Evolutionary conservation across 441 rosid species (phyloP).

Genomic region (Euphorbia schlechtendalii): DNA sequence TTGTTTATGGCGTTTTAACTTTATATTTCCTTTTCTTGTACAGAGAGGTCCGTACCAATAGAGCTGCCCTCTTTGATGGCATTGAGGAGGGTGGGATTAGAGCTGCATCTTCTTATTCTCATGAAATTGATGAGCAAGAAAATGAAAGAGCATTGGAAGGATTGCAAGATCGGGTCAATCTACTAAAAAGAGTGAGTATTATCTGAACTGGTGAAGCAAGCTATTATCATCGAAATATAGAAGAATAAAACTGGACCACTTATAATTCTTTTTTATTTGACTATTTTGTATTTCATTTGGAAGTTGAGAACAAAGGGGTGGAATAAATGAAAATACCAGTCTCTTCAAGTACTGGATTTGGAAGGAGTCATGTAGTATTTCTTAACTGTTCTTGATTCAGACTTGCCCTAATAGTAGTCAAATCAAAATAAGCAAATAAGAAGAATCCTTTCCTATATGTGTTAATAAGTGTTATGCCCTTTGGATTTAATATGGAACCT

Average conservation of each 20-base stretch:
- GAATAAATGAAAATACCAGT: background rate
- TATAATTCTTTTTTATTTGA: background rate
- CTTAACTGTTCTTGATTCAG: no score
- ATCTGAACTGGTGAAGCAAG: background rate
- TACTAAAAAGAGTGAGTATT: constrained; percentile 76
- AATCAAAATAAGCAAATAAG: constrained; percentile 7
- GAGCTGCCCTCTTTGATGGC: constrained; percentile 80
- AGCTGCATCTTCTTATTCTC: constrained; percentile 70
- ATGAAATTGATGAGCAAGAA: constrained; percentile 88
- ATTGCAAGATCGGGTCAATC: constrained; percentile 78
- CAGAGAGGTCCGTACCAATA: constrained; percentile 71
- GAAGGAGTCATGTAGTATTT: constrained; percentile 1
- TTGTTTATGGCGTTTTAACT: no score
- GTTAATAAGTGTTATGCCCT: background rate
- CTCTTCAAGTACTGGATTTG: background rate
- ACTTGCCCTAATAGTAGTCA: no score
- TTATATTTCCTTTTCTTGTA: background rate
- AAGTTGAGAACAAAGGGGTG: constrained; percentile 4
- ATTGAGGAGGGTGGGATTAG: constrained; percentile 96
- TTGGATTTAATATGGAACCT: background rate
- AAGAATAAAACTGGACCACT: background rate
- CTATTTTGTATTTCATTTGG: constrained; percentile 8
- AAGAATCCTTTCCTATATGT: background rate
- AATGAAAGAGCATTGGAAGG: constrained; percentile 90
- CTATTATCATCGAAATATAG: background rate